These are phyloP conservation scores for Plantago elongata DNA, from an alignment of 257 asterid genomes.

Conservation along the genomic window DNA sequence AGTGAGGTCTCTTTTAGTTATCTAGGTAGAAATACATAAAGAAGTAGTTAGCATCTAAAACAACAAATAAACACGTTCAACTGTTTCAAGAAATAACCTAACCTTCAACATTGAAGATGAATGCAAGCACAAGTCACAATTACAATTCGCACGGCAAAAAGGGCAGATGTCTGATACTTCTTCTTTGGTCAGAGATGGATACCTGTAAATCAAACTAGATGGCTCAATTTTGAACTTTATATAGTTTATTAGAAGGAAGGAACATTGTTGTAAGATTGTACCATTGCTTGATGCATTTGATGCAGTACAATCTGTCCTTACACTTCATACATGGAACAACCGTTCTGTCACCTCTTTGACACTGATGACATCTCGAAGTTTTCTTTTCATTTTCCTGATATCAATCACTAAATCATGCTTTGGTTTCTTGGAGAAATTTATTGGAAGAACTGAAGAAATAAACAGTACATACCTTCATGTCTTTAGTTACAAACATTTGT, in stretches of 20 bases:
- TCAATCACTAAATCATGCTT: conserved; percentile 9
- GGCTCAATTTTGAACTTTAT: conserved; percentile 1
- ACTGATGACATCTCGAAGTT: conserved; percentile 6
- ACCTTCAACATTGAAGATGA: conserved; percentile 55
- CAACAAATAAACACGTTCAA: conserved; percentile 8
- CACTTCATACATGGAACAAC: conserved; percentile 15
- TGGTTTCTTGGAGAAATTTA: not conserved
- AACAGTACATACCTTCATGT: conserved; percentile 32
- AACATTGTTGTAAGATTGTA: not conserved
- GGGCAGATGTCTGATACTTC: conserved; percentile 71
- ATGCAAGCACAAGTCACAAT: conserved; percentile 81
- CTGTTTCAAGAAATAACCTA: conserved; percentile 19
- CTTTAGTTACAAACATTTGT: conserved; percentile 28
- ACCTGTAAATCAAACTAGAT: conserved; percentile 40
- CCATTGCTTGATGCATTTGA: conserved; percentile 13
- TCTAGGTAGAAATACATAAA: conserved; percentile 35
- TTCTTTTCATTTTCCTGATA: conserved; percentile 8
- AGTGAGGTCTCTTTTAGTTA: conserved; percentile 48
- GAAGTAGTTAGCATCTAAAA: conserved; percentile 19
- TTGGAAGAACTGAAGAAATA: conserved; percentile 7
- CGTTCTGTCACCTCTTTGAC: conserved; percentile 4
- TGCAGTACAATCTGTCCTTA: conserved; percentile 1
- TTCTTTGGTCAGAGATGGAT: conserved; percentile 51
- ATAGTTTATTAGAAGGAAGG: not conserved
- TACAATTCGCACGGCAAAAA: conserved; percentile 67